phyloP scores from a whole-genome alignment of 2,329 filamentous ascomycete species.

The Fusarium falciforme region DNA sequence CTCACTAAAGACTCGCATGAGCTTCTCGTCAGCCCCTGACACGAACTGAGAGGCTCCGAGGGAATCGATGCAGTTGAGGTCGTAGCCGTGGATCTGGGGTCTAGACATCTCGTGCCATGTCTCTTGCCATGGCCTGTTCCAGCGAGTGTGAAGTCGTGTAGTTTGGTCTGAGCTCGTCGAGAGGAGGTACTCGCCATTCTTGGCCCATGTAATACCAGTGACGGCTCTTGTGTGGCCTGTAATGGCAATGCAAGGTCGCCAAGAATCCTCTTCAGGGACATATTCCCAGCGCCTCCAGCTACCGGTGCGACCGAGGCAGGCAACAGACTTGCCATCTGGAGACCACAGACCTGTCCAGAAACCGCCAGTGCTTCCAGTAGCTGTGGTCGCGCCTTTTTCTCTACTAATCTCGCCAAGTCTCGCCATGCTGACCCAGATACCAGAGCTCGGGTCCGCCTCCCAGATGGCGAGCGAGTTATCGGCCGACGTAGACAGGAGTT shows the following conservation, averaged over 20 bases:
- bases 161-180: slow-evolving; percentile 95
- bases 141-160: slow-evolving; percentile 85
- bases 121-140: slow-evolving; percentile 63
- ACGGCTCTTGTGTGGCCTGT: slow-evolving; percentile 87
- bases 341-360: slow-evolving; percentile 98
- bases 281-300: slow-evolving; percentile 91
- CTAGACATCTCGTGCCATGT: slow-evolving; percentile 97
- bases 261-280: slow-evolving; percentile 70
- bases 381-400: slow-evolving; percentile 95
- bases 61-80: slow-evolving; percentile 91
- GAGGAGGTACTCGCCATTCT: slow-evolving; percentile 83
- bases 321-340: slow-evolving; percentile 78
- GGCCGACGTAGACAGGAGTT: slow-evolving; percentile 88
- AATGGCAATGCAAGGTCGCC: slow-evolving; percentile 81
- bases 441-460: slow-evolving; percentile 85
- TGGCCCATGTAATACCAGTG: slow-evolving; percentile 86
- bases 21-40: slow-evolving; percentile 95
- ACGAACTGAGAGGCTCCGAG: slow-evolving; percentile 83
- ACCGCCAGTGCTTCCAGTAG: slow-evolving; percentile 93
- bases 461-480: slow-evolving; percentile 96
- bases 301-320: slow-evolving; percentile 88
- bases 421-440: slow-evolving; percentile 89
- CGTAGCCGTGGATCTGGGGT: slow-evolving; percentile 97
- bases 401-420: slow-evolving; percentile 93
- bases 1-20: slow-evolving; percentile 94